These are phyloP conservation scores for Cyphellophora attinorum DNA, from an alignment of 2,329 filamentous ascomycete species.

Conservation along the genomic window DNA sequence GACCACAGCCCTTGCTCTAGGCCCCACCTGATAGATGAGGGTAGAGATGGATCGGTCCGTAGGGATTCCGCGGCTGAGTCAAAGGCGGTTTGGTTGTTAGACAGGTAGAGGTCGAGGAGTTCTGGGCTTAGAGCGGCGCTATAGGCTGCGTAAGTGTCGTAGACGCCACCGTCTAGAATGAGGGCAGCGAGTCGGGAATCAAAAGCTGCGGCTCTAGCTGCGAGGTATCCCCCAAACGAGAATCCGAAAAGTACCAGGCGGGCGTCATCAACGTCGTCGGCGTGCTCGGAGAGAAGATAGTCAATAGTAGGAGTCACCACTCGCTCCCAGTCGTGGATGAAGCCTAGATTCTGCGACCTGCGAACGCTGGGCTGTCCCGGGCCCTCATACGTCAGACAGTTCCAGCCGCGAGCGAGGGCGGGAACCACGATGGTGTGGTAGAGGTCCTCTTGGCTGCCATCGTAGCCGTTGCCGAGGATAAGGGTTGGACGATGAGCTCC, in stretches of 20 bases:
- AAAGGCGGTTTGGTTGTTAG: background rate
- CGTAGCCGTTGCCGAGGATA: constrained; percentile 27
- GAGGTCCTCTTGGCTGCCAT: constrained; percentile 33
- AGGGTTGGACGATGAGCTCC: constrained; percentile 12
- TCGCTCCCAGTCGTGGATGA: constrained; percentile 33
- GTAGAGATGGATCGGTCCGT: background rate
- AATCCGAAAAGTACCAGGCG: constrained; percentile 1
- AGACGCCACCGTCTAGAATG: constrained; percentile 5
- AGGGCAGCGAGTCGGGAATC: constrained; percentile 5
- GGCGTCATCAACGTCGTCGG: constrained; percentile 2
- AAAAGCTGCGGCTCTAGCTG: constrained; percentile 4
- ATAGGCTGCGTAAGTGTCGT: constrained; percentile 1
- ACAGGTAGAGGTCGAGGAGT: background rate
- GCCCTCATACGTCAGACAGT: constrained; percentile 35
- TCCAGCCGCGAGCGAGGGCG: constrained; percentile 29
- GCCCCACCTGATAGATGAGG: constrained; percentile 21
- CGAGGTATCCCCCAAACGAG: constrained; percentile 5
- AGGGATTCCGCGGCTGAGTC: background rate
- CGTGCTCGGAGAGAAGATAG: constrained; percentile 17
- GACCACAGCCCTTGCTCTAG: constrained; percentile 27
- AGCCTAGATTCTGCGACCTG: constrained; percentile 30
- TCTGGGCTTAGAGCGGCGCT: background rate
- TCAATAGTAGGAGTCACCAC: constrained; percentile 32
- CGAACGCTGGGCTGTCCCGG: constrained; percentile 33
- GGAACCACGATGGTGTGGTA: constrained; percentile 26